These are phyloP conservation scores for Diaporthe sp. DNA, from an alignment of 2,329 filamentous ascomycete species.

Conservation along the genomic window DNA sequence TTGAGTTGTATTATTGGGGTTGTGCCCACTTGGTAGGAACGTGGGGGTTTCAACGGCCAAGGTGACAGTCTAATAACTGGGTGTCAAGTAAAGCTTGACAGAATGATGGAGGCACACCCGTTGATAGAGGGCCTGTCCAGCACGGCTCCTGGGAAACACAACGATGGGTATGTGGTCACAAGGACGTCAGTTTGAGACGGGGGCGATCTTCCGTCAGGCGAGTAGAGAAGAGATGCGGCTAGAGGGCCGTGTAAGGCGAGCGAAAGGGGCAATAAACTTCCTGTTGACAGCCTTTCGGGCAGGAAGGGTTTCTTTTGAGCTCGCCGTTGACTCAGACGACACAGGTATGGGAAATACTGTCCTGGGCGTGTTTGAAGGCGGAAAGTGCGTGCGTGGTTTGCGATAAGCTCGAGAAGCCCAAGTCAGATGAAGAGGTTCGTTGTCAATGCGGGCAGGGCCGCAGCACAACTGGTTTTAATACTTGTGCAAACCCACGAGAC, in stretches of 20 bases:
- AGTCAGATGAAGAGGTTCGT: constrained; percentile 6
- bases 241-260: background rate
- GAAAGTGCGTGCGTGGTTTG: background rate
- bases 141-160: background rate
- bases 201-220: constrained; percentile 1
- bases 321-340: constrained; percentile 3
- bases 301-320: background rate
- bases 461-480: constrained; percentile 7
- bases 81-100: constrained; percentile 8
- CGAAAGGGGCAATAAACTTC: background rate
- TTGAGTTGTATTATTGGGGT: background rate
- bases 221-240: background rate
- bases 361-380: background rate
- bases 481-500: background rate
- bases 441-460: constrained; percentile 3
- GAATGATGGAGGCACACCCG: background rate
- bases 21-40: background rate
- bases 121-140: background rate
- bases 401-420: constrained; percentile 1
- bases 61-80: constrained; percentile 35
- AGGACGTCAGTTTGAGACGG: constrained; percentile 25
- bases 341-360: background rate
- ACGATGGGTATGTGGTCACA: constrained; percentile 21
- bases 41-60: background rate
- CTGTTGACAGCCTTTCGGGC: background rate